Conservation (phyloP, 192 early-diverging fungal species). For the Radiomyces spectabilis region DNA sequence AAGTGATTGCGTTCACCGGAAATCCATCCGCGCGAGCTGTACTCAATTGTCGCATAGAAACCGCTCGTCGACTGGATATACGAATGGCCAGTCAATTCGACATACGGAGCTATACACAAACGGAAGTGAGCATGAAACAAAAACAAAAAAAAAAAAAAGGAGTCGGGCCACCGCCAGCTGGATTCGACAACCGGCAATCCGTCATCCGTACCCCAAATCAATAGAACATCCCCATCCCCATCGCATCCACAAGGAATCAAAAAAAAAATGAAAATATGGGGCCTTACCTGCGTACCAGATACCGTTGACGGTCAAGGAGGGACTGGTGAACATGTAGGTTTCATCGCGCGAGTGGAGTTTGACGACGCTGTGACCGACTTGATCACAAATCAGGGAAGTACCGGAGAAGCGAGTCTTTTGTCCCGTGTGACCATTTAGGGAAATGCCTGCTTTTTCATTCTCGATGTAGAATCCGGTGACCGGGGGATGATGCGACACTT, state of each 20-base stretch:
- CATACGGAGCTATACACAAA: slow-evolving; percentile 23
- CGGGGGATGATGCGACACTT: slow-evolving; percentile 47
- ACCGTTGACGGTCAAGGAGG: slow-evolving; percentile 66
- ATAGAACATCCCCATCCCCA: too few species aligned
- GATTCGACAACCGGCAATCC: too few species aligned
- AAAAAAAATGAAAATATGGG: not conserved
- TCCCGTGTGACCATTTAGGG: slow-evolving; percentile 24
- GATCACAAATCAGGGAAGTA: slow-evolving; percentile 62
- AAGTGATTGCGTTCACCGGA: slow-evolving; percentile 73
- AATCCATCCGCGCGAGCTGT: slow-evolving; percentile 63
- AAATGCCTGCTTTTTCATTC: slow-evolving; percentile 25
- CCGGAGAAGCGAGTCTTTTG: slow-evolving; percentile 58
- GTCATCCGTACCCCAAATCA: too few species aligned
- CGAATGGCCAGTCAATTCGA: slow-evolving; percentile 41
- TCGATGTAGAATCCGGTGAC: slow-evolving; percentile 40
- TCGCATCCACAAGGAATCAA: too few species aligned
- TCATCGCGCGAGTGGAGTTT: slow-evolving; percentile 37
- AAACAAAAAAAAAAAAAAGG: not conserved
- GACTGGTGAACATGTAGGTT: slow-evolving; percentile 60
- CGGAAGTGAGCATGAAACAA: too few species aligned
- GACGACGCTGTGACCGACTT: slow-evolving; percentile 65
- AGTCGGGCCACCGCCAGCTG: too few species aligned
- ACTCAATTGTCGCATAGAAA: slow-evolving; percentile 47
- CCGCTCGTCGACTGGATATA: slow-evolving; percentile 55
- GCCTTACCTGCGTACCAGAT: slow-evolving; percentile 42